phyloP scores from a whole-genome alignment of 192 early-diverging fungal species.

The Backusella sp. region DNA sequence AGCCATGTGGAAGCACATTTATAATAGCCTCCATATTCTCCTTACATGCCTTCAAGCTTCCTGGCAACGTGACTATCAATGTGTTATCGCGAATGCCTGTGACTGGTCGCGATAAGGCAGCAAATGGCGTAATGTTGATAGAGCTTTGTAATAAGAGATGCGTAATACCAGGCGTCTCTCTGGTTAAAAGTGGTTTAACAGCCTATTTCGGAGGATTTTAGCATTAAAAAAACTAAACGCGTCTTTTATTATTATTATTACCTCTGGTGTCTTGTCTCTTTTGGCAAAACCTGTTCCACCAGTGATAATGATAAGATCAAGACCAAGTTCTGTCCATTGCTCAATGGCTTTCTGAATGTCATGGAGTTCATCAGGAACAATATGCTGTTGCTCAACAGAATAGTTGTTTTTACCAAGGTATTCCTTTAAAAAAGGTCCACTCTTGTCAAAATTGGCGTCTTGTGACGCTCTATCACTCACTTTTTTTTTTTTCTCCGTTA shows the following conservation, averaged over 20 bases:
- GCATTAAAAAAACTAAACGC: background rate
- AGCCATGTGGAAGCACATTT: constrained; percentile 77
- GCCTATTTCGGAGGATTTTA: constrained; percentile 43
- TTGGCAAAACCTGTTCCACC: constrained; percentile 94
- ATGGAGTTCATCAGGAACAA: constrained; percentile 56
- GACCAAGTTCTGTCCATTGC: constrained; percentile 46
- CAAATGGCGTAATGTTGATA: constrained; percentile 83
- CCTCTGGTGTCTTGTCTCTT: constrained; percentile 88
- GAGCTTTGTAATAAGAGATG: constrained; percentile 76
- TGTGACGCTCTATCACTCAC: constrained; percentile 64
- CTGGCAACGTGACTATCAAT: constrained; percentile 84
- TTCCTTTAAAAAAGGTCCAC: constrained; percentile 58
- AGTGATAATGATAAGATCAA: constrained; percentile 76
- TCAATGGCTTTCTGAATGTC: constrained; percentile 50
- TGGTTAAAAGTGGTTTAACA: constrained; percentile 67
- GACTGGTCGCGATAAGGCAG: constrained; percentile 81
- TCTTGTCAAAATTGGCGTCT: constrained; percentile 54
- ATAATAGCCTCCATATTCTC: constrained; percentile 83
- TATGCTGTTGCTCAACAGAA: constrained; percentile 25
- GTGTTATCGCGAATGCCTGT: constrained; percentile 60
- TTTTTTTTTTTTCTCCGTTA: constrained; percentile 11
- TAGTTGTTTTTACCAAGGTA: constrained; percentile 39
- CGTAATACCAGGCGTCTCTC: constrained; percentile 70
- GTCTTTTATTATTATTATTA: constrained; percentile 23
- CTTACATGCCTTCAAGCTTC: constrained; percentile 79